Conservation (phyloP, 2,329 filamentous ascomycete species). For the Fusarium subtropicale region DNA sequence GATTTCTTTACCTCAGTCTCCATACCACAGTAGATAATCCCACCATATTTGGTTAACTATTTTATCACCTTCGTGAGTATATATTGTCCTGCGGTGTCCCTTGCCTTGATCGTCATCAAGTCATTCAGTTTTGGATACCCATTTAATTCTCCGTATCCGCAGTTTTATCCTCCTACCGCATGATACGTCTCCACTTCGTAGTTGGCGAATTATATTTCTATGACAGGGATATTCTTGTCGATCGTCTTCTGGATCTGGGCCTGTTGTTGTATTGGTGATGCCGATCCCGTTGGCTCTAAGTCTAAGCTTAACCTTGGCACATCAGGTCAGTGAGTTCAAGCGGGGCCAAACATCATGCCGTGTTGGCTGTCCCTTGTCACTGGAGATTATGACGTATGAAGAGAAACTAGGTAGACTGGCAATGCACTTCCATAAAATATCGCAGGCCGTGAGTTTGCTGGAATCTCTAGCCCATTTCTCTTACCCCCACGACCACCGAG, state of each 20-base stretch:
- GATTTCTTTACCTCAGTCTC: background rate
- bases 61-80: background rate
- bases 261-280: background rate
- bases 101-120: background rate
- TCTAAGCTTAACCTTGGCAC: background rate
- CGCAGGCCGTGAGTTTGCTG: background rate
- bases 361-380: background rate
- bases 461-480: background rate
- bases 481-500: background rate
- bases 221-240: background rate
- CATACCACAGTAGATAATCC: background rate
- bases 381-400: background rate
- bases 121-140: background rate
- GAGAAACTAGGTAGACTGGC: background rate
- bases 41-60: background rate
- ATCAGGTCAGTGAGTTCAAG: background rate
- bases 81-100: too few relatives aligned
- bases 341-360: too few relatives aligned
- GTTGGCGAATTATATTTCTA: background rate
- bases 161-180: accelerated
- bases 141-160: background rate
- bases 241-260: background rate
- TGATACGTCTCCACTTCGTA: background rate
- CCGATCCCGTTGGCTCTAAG: background rate
- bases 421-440: background rate